Conservation (phyloP, 495 filamentous ascomycete species). For the Penicillium bialowiezense region DNA sequence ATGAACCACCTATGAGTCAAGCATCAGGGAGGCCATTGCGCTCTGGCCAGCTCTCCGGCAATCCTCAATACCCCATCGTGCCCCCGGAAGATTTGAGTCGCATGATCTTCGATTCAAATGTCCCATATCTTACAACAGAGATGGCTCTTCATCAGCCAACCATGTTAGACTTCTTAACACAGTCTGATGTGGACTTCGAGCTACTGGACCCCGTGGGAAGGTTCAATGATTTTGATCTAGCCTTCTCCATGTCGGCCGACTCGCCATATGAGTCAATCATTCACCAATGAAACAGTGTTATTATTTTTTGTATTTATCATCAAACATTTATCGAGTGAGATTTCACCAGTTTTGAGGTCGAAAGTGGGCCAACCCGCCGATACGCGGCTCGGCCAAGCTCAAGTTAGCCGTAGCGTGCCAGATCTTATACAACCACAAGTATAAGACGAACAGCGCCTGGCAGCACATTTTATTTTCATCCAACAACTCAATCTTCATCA, state of each 20-base stretch:
- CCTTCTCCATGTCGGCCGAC: conserved; percentile 1
- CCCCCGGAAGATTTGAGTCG: not conserved
- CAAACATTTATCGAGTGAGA: not conserved
- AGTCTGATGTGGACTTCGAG: conserved; percentile 28
- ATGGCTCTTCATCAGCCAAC: conserved; percentile 36
- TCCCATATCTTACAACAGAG: conserved; percentile 26
- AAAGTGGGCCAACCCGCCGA: not conserved
- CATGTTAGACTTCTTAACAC: conserved; percentile 36
- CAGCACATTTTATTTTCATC: not conserved
- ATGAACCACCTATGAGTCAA: not conserved
- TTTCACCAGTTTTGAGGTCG: not conserved
- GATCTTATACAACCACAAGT: not conserved
- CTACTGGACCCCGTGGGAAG: conserved; percentile 29
- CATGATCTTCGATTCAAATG: not conserved
- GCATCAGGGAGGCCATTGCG: not conserved
- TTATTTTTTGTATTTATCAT: not conserved
- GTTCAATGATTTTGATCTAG: conserved; percentile 18
- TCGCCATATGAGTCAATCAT: not conserved
- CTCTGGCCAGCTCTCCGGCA: not conserved
- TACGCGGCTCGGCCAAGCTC: conserved; percentile 9
- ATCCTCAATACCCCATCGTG: not conserved
- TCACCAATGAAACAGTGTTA: not conserved
- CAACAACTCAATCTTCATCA: not conserved
- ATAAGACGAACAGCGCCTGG: too few relatives aligned
- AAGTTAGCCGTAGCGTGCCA: conserved; percentile 6